Base-by-base conservation (phyloP, 352 stramenopile species). In the Globisporangium sylvaticum region DNA sequence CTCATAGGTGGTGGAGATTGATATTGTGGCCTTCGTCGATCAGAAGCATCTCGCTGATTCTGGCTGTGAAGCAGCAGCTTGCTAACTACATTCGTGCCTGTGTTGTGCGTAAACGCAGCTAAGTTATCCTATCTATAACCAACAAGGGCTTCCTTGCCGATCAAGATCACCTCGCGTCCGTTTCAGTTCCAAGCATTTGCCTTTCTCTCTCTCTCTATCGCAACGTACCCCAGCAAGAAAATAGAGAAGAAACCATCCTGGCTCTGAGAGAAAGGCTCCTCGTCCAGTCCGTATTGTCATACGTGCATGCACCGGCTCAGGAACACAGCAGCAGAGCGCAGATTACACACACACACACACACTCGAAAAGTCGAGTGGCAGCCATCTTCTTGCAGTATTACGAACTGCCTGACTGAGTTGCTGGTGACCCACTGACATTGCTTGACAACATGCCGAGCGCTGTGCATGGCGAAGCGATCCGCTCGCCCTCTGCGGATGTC, bases 391-490 rank as follows among this genome's bases (percentile, higher is more conserved):
- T 8, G 50, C 10, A n/a, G n/a, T n/a, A 32, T 5, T 32, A 27
- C 50, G 1, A 56, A 20, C 24, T n/a, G 4, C 29, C 15, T 50
- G 42, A 50, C 42, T 50, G 42, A 50, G 3, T 6, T 50, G 42
- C 42, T 50, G 14, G 39, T n/a, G 42, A 50, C 12, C 18, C 42
- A 3, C 42, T 50, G 42, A 50, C 42, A 20, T 12, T 54, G n/a
- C 46, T 55, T 25, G 48, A 29, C 22, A 29, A 5, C n/a, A 65
- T 65, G 59, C 39, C 44, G 59, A 65, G 42, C 46, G 59, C 31
- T 22, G 44, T 50, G 18, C 29, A 62, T 44, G 56, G 32, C n/a
- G 56, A 62, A 22, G n/a, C 27, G 31, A 24, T 24, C 4, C n/a
- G 34, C n/a, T 50, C 56, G 10, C 56, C 56, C 29, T 62, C 56